Percentiles rank a stretch among this genome's conserved stretches.
These are phyloP conservation scores for Xylaria cubensis DNA, from an alignment of 495 filamentous ascomycete species.

Conservation along the genomic window DNA sequence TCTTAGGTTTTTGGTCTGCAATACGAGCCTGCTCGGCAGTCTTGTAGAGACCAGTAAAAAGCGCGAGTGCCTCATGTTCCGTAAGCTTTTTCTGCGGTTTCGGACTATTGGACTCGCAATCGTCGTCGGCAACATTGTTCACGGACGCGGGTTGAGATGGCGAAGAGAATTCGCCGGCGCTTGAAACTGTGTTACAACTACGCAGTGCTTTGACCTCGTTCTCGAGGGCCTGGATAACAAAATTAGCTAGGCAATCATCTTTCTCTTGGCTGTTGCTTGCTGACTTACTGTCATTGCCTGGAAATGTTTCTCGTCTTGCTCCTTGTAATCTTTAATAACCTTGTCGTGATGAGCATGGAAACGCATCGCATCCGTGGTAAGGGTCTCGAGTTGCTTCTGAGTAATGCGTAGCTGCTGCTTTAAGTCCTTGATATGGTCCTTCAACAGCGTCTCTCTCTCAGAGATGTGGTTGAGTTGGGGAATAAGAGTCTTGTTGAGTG, in stretches of 20 bases:
- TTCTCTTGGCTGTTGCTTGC: neutral
- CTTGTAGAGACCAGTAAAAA: constrained; percentile 7
- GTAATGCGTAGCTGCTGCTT: constrained; percentile 18
- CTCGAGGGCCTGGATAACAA: constrained; percentile 14
- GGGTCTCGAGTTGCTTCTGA: constrained; percentile 16
- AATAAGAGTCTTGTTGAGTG: constrained; percentile 12
- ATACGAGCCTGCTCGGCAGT: neutral
- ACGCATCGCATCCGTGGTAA: constrained; percentile 4
- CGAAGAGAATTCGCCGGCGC: neutral
- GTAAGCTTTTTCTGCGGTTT: neutral
- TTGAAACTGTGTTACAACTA: neutral
- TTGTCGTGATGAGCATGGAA: constrained; percentile 27
- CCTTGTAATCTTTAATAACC: constrained; percentile 24
- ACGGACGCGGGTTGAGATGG: constrained; percentile 18
- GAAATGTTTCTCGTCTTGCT: constrained; percentile 24
- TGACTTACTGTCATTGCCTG: constrained; percentile 26
- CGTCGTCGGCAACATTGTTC: constrained; percentile 22
- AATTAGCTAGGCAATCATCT: neutral
- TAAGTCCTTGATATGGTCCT: constrained; percentile 24
- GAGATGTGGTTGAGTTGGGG: constrained; percentile 12
- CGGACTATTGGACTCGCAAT: constrained; percentile 18
- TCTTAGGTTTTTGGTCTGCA: neutral
- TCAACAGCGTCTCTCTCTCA: constrained; percentile 21
- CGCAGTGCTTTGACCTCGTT: constrained; percentile 26
- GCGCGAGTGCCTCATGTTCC: neutral